These are phyloP conservation scores for Plasmodium yoelii DNA, from an alignment of 169 alveolate species.

Conservation along the genomic window DNA sequence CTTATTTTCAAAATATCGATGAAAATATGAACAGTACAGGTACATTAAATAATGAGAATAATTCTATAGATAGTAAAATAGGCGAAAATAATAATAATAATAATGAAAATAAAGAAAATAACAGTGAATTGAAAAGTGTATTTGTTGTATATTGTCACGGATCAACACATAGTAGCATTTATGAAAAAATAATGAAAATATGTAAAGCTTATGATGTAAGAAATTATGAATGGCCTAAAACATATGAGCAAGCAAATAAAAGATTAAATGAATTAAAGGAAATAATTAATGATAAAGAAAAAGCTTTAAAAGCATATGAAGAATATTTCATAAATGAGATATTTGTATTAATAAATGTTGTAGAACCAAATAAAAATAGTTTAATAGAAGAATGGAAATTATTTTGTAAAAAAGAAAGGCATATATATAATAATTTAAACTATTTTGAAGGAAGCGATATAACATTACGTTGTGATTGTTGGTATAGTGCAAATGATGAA, in stretches of 20 bases:
- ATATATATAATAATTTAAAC: constrained; percentile 93
- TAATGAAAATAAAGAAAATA: constrained; percentile 64
- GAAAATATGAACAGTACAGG: constrained; percentile 76
- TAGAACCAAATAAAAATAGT: constrained; percentile 90
- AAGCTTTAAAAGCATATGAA: constrained; percentile 92
- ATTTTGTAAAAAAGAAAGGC: constrained; percentile 95
- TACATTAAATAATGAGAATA: constrained; percentile 51
- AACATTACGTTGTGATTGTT: constrained; percentile 96
- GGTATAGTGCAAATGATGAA: constrained; percentile 95
- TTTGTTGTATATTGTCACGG: constrained; percentile 95
- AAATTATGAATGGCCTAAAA: constrained; percentile 90
- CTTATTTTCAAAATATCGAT: constrained; percentile 91
- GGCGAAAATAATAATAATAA: constrained; percentile 15
- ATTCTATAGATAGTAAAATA: constrained; percentile 24
- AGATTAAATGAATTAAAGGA: constrained; percentile 85
- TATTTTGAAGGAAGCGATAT: constrained; percentile 93
- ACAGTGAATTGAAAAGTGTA: constrained; percentile 88
- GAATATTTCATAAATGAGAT: constrained; percentile 90
- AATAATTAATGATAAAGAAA: constrained; percentile 89
- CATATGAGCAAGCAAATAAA: constrained; percentile 80
- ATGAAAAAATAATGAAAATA: constrained; percentile 91
- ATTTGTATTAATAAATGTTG: constrained; percentile 88
- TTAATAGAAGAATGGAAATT: constrained; percentile 94
- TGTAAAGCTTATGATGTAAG: constrained; percentile 93
- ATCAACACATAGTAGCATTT: constrained; percentile 88